phyloP scores from a whole-genome alignment of 176 grass and related monocot genomes.

The Neostapfia colusana region DNA sequence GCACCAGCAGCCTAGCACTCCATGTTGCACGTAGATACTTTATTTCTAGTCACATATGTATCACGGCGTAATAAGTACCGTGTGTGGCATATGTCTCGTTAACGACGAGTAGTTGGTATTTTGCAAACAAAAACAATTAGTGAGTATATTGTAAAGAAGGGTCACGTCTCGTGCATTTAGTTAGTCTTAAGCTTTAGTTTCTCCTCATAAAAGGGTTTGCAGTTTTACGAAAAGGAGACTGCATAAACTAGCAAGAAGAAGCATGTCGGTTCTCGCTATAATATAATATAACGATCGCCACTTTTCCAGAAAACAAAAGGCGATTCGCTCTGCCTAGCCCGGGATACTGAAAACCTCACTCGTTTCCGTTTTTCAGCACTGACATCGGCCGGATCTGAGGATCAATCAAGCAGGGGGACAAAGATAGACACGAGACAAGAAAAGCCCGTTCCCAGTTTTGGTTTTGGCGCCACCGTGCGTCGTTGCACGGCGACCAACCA shows the following conservation, averaged over 20 bases:
- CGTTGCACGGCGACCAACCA: conserved; percentile 21
- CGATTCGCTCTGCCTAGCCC: no score
- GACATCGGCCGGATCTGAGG: neutral
- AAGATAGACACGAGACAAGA: neutral
- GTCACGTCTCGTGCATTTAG: neutral
- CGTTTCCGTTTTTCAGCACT: neutral
- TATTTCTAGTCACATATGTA: no score
- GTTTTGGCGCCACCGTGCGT: conserved; percentile 13
- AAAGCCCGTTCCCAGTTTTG: neutral
- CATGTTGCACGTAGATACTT: neutral
- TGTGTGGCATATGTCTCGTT: no score
- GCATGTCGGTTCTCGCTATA: neutral
- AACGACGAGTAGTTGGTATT: neutral
- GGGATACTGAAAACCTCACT: neutral
- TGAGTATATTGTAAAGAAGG: neutral
- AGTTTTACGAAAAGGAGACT: neutral
- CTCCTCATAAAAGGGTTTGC: neutral
- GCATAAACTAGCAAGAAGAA: neutral
- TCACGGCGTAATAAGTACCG: no score
- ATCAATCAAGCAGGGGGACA: neutral
- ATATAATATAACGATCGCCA: neutral
- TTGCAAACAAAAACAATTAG: neutral
- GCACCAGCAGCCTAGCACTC: neutral
- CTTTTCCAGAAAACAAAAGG: conserved; percentile 27
- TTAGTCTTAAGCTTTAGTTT: neutral